Conservation (phyloP, 2,329 filamentous ascomycete species). For the Purpureocillium takamizusanense region DNA sequence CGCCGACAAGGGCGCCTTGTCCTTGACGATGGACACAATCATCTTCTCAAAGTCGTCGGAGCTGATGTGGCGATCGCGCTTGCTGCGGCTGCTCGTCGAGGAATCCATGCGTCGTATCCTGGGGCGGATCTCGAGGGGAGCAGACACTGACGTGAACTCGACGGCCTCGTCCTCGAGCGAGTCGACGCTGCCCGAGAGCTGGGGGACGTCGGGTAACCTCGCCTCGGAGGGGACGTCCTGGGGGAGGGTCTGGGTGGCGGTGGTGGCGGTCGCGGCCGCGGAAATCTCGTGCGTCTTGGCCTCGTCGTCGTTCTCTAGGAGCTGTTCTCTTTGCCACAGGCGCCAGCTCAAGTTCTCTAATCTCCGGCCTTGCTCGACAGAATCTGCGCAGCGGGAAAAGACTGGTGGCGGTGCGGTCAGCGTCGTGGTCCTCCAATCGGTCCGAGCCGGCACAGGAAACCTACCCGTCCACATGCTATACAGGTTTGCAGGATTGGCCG, state of each 20-base stretch:
- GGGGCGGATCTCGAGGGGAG: constrained; percentile 54
- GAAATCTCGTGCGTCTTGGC: constrained; percentile 13
- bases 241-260: constrained; percentile 33
- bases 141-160: constrained; percentile 45
- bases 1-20: constrained; percentile 54
- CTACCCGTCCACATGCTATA: constrained; percentile 96
- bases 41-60: constrained; percentile 89
- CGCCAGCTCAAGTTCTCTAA: constrained; percentile 95
- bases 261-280: constrained; percentile 25
- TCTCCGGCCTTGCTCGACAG: constrained; percentile 83
- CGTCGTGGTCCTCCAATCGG: constrained; percentile 8
- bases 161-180: constrained; percentile 63
- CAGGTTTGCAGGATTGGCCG: constrained; percentile 81
- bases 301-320: constrained; percentile 65
- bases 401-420: constrained; percentile 44
- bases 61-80: constrained; percentile 85
- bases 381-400: constrained; percentile 89
- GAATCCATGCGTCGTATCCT: constrained; percentile 65
- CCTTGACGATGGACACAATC: constrained; percentile 85
- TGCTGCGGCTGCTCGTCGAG: constrained; percentile 58
- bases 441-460: constrained; percentile 23
- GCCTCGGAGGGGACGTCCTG: constrained; percentile 36
- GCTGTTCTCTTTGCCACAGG: constrained; percentile 76
- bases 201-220: constrained; percentile 50
- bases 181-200: constrained; percentile 69